These are phyloP conservation scores for Leccinum subrobustum DNA, from an alignment of 1,284 basidiomycete genomes.

Conservation along the genomic window DNA sequence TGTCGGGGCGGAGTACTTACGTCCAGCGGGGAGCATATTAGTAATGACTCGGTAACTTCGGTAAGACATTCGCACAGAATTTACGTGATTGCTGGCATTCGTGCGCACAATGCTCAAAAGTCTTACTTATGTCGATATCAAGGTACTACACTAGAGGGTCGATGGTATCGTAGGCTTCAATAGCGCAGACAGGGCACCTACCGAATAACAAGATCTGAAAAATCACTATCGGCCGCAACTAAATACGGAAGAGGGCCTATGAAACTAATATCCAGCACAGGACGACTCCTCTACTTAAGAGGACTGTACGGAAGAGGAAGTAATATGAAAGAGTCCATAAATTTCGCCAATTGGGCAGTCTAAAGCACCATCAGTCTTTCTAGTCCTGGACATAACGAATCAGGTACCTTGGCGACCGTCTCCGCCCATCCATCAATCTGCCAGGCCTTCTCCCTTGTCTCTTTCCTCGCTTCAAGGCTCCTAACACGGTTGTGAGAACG, in stretches of 20 bases:
- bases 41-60: not conserved
- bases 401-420: slow-evolving; percentile 83
- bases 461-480: slow-evolving; percentile 78
- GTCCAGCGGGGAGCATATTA: not conserved
- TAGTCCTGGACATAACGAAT: not conserved
- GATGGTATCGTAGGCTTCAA: not conserved
- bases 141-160: not conserved
- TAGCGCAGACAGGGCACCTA: not conserved
- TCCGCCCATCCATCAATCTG: slow-evolving; percentile 91
- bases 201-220: not conserved
- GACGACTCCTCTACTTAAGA: slow-evolving; percentile 53
- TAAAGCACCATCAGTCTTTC: slow-evolving; percentile 33
- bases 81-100: not conserved
- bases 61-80: not conserved
- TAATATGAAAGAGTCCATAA: slow-evolving; percentile 79
- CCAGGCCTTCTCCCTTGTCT: slow-evolving; percentile 87
- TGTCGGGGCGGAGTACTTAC: not conserved
- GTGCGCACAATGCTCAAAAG: not conserved
- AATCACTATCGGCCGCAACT: not conserved
- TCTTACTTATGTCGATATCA: not conserved
- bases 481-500: slow-evolving; percentile 38
- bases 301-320: slow-evolving; percentile 77
- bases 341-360: slow-evolving; percentile 76
- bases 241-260: slow-evolving; percentile 2
- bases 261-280: not conserved